Evolutionary conservation across 768 basidiomycete species (phyloP).

Genomic region (Grammothele lineata): DNA sequence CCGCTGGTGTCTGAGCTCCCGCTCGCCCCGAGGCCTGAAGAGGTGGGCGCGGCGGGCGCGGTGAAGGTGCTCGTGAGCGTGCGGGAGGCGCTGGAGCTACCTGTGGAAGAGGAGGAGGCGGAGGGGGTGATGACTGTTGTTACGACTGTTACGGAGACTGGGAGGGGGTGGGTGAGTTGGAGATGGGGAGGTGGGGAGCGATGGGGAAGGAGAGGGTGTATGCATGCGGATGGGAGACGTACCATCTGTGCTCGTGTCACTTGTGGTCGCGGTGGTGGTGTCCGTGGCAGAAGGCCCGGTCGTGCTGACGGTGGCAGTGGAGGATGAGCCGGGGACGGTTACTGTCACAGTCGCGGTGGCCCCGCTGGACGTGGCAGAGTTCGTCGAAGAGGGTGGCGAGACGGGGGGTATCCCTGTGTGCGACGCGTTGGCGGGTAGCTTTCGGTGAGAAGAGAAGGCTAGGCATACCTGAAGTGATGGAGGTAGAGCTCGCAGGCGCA

Average conservation of each 20-base stretch:
- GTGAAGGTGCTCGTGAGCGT: too few relatives aligned
- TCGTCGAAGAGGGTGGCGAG: conserved; percentile 2
- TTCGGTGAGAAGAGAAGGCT: not conserved
- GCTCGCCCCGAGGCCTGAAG: too few relatives aligned
- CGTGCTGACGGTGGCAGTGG: not conserved
- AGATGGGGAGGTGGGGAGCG: not conserved
- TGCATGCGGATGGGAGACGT: too few relatives aligned
- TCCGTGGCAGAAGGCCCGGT: not conserved
- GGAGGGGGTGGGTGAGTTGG: too few relatives aligned
- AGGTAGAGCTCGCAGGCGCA: not conserved
- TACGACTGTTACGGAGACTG: conserved; percentile 1
- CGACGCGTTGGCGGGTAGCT: not conserved
- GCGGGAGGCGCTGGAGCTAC: too few relatives aligned
- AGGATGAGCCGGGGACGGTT: conserved; percentile 3
- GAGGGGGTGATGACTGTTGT: too few relatives aligned
- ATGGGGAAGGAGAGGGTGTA: not conserved
- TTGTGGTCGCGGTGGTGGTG: not conserved
- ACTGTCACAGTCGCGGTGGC: conserved; percentile 6
- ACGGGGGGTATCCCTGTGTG: not conserved
- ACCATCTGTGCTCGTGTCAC: too few relatives aligned
- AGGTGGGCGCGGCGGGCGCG: too few relatives aligned
- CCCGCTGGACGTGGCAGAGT: not conserved
- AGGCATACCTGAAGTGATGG: conserved; percentile 7
- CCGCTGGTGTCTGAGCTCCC: too few relatives aligned
- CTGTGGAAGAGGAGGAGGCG: too few relatives aligned